phyloP scores from a whole-genome alignment of 805 yeast genomes.

The Kregervanrija fluxuum region DNA sequence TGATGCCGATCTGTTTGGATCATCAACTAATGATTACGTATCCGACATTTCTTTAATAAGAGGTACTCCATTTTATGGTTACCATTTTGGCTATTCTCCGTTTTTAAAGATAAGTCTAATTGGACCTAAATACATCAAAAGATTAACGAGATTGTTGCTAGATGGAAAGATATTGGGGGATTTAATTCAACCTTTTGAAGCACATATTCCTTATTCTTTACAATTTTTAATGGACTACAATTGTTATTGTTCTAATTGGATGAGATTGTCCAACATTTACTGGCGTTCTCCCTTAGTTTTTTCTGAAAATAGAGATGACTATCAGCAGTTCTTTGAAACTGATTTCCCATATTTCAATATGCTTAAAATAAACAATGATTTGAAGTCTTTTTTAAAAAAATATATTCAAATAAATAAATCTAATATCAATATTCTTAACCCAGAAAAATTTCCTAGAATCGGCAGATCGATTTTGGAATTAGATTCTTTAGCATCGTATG shows the following conservation, averaged over 20 bases:
- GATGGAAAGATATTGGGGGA: conserved; percentile 36
- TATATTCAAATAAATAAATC: conserved; percentile 9
- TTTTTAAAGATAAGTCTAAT: conserved; percentile 64
- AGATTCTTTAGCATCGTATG: conserved; percentile 57
- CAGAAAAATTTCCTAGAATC: conserved; percentile 38
- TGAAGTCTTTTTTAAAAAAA: conserved; percentile 27
- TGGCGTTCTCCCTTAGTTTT: conserved; percentile 50
- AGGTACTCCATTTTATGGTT: conserved; percentile 83
- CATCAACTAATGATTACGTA: conserved; percentile 28
- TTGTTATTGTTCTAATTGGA: conserved; percentile 78
- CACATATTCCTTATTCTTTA: conserved; percentile 68
- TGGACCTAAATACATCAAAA: conserved; percentile 51
- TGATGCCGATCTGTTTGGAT: conserved; percentile 1
- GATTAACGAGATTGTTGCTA: conserved; percentile 43
- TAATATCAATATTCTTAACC: conserved; percentile 24
- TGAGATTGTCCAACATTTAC: conserved; percentile 37
- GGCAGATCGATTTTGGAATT: conserved; percentile 64
- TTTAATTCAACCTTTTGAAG: conserved; percentile 53
- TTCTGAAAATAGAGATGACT: conserved; percentile 4
- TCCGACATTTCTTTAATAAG: conserved; percentile 60
- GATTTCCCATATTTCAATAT: conserved; percentile 16
- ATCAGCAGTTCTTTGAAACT: conserved; percentile 19
- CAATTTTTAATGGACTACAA: conserved; percentile 84
- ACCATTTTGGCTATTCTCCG: conserved; percentile 52
- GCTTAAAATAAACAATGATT: conserved; percentile 24